Conservation (phyloP, 2,329 filamentous ascomycete species). For the Arthrinium phaeospermum region DNA sequence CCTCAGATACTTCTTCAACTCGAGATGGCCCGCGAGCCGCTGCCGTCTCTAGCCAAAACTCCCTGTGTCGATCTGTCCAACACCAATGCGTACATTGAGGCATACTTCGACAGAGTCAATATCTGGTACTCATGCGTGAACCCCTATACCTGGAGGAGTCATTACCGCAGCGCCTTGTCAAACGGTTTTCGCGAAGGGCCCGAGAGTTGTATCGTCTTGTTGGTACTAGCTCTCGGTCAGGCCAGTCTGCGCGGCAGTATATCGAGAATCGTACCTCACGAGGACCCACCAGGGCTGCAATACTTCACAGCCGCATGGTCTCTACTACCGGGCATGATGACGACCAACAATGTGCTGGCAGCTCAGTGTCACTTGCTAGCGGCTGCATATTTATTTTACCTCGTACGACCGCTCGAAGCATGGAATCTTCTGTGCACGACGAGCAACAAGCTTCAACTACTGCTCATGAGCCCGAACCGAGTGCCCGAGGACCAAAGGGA, state of each 20-base stretch:
- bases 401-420: slow-evolving; percentile 81
- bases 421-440: slow-evolving; percentile 82
- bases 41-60: slow-evolving; percentile 69
- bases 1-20: slow-evolving; percentile 82
- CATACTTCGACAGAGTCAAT: slow-evolving; percentile 82
- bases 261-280: slow-evolving; percentile 69
- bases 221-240: slow-evolving; percentile 79
- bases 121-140: slow-evolving; percentile 88
- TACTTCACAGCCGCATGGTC: slow-evolving; percentile 85
- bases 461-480: slow-evolving; percentile 75
- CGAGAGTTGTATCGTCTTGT: slow-evolving; percentile 80
- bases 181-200: slow-evolving; percentile 79
- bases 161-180: slow-evolving; percentile 76
- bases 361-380: slow-evolving; percentile 83
- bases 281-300: slow-evolving; percentile 75
- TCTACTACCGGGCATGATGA: slow-evolving; percentile 79
- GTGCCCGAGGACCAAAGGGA: slow-evolving; percentile 75
- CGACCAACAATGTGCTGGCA: slow-evolving; percentile 76
- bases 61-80: slow-evolving; percentile 75
- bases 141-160: slow-evolving; percentile 77
- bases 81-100: slow-evolving; percentile 75
- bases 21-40: slow-evolving; percentile 79
- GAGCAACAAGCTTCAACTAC: slow-evolving; percentile 80
- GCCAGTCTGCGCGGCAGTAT: slow-evolving; percentile 79
- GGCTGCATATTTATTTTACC: slow-evolving; percentile 81